Evolutionary conservation across 257 asterid genomes (phyloP).

Genomic region (Primulina eburnea): DNA sequence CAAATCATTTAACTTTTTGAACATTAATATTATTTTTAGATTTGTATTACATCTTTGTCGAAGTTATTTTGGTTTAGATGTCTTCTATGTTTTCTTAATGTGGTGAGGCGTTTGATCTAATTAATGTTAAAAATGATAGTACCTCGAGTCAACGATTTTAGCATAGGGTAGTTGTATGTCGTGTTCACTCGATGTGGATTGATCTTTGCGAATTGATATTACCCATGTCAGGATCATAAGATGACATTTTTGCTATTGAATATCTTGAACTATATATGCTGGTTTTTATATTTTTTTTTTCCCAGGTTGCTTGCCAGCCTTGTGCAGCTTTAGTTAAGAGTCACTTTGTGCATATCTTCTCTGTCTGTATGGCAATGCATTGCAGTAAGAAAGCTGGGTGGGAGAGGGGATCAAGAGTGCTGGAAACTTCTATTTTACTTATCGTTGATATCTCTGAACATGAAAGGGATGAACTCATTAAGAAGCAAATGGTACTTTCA

Average conservation of each 20-base stretch:
- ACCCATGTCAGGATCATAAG: background rate
- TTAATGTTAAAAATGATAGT: background rate
- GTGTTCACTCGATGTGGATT: background rate
- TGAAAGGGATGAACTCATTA: conserved; percentile 84
- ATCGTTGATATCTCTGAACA: conserved; percentile 72
- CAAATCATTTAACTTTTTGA: conserved; percentile 9
- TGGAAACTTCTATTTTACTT: conserved; percentile 62
- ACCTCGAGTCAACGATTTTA: conserved; percentile 19
- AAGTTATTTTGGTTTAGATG: background rate
- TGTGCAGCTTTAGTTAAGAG: conserved; percentile 59
- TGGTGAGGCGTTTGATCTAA: conserved; percentile 6
- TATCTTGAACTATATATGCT: conserved; percentile 19
- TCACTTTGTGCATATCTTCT: conserved; percentile 82
- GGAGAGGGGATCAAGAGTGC: conserved; percentile 62
- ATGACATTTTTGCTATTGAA: conserved; percentile 11
- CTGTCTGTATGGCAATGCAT: conserved; percentile 79
- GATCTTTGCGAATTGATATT: background rate
- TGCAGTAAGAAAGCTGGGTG: conserved; percentile 76
- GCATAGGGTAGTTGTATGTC: conserved; percentile 10
- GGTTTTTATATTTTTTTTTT: conserved; percentile 10
- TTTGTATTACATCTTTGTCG: background rate
- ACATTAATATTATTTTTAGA: background rate
- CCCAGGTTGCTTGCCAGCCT: conserved; percentile 76
- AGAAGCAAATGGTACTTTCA: conserved; percentile 71
- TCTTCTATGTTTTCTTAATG: conserved; percentile 1